Evolutionary conservation across 164 flowering plant species (phyloP).

Genomic region (Echeveria elegans): DNA sequence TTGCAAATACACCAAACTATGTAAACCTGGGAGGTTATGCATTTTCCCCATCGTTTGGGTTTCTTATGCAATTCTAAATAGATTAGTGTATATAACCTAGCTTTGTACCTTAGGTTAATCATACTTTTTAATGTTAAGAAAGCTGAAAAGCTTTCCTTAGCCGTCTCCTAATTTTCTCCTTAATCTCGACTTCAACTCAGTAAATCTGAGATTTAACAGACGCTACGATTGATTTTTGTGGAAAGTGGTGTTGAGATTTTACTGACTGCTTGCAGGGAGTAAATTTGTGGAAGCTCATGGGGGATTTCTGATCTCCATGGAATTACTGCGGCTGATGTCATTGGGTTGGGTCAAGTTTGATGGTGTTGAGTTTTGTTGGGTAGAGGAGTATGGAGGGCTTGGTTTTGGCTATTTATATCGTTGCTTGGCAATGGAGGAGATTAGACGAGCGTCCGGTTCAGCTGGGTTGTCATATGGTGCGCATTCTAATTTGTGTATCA

Average conservation of each 20-base stretch:
- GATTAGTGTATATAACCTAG: too few species aligned
- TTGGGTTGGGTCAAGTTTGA: background rate
- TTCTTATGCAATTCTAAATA: too few species aligned
- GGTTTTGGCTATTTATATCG: slow-evolving; percentile 97
- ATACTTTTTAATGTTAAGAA: too few species aligned
- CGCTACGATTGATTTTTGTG: background rate
- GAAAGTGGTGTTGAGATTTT: background rate
- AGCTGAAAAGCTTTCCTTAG: too few species aligned
- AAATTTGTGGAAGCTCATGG: slow-evolving; percentile 96
- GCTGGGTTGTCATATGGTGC: slow-evolving; percentile 96
- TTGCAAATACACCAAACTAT: too few species aligned
- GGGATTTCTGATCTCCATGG: slow-evolving; percentile 97
- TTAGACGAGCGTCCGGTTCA: slow-evolving; percentile 96
- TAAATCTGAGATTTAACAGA: too few species aligned
- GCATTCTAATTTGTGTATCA: too few species aligned
- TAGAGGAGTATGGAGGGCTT: slow-evolving; percentile 99
- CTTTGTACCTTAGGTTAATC: too few species aligned
- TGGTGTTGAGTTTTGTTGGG: slow-evolving; percentile 9
- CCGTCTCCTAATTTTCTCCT: too few species aligned
- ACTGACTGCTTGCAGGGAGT: slow-evolving; percentile 46
- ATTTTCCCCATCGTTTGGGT: too few species aligned
- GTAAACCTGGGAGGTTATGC: too few species aligned
- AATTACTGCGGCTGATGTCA: slow-evolving; percentile 41
- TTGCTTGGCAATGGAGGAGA: slow-evolving; percentile 96
- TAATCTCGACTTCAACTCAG: too few species aligned